Base-by-base conservation (phyloP, 805 yeast species). In the Torulaspora quercuum region DNA sequence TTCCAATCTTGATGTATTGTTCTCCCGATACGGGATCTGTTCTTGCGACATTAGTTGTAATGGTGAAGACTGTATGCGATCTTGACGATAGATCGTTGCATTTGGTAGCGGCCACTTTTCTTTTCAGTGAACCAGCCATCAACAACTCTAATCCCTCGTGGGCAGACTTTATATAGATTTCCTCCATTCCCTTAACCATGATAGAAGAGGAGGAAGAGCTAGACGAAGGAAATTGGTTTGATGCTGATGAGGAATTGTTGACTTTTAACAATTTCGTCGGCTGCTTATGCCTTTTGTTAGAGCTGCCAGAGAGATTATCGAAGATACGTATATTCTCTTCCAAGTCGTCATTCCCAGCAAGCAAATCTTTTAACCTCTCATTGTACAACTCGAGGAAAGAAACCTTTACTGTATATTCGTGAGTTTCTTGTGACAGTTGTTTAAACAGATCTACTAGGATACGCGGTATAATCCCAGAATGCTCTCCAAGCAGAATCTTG, bases 321-420 rank as follows among this genome's bases (percentile, higher is more conserved):
- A 61, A 74, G 6, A 78, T 70, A 33, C 72, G 63, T 21, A 77
- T 70, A 31, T 55, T 64, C 46, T 75, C 80, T 30, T 72, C 71
- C 19, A 56, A 27, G 5, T 41, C 44, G 26, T 45, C 33, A 18
- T 50, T 41, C 35, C 36, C 39, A 15, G 64, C 63, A 30, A 86
- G 64, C 41, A 86, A 66, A 53, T 87, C 95, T 30, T 73, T 67
- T 27, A 86, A 65, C 49, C 82, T 88, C 59, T 87, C 95, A 51
- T 86, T 85, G 64, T 86, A 87, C 12, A 86, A 64, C 59, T 87
- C 95, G 35, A 85, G 70, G 52, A 81, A 87, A 1, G 92, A 81
- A 33, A 82, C 65, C 51, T 78, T 79, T 16, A 82, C 86, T 8
- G 82, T 59, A 52, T 68, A 75, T 44, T 80, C 94, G 3, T 67